Percentiles rank a stretch among this genome's conserved stretches.
Conservation (phyloP, 2,329 filamentous ascomycete genomes). For the Cladosporium phlei region DNA sequence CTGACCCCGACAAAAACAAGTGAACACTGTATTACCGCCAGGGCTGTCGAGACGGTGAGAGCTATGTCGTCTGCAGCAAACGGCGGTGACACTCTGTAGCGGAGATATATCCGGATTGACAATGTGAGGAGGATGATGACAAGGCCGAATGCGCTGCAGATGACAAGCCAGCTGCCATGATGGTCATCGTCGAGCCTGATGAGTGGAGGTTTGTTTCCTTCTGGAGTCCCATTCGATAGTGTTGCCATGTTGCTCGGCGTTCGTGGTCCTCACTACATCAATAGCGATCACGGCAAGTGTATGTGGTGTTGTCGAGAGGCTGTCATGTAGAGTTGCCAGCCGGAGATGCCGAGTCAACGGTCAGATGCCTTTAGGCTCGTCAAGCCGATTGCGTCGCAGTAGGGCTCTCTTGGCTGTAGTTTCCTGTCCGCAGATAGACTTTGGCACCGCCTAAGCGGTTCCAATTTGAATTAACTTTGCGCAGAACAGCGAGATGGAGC, state of each 20-base stretch:
- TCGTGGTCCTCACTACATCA: background rate
- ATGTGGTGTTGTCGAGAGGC: background rate
- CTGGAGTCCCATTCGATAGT: constrained; percentile 4
- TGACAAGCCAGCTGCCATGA: constrained; percentile 39
- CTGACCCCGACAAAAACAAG: constrained; percentile 36
- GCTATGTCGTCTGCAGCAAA: constrained; percentile 33
- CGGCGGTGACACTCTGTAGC: constrained; percentile 30
- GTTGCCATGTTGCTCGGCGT: constrained; percentile 9
- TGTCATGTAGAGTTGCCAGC: background rate
- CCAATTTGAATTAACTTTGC: too few relatives aligned
- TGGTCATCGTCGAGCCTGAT: constrained; percentile 22
- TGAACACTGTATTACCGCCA: constrained; percentile 35
- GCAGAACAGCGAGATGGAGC: too few relatives aligned
- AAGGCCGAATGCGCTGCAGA: constrained; percentile 37
- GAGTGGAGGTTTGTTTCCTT: constrained; percentile 16
- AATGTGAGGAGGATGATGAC: constrained; percentile 38
- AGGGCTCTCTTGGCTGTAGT: constrained; percentile 7
- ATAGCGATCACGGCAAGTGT: background rate
- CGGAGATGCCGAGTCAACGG: background rate
- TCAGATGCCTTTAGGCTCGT: background rate
- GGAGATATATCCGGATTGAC: constrained; percentile 38
- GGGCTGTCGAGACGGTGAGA: constrained; percentile 31
- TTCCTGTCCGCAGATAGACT: background rate
- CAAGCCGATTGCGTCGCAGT: background rate
- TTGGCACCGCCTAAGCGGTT: too few relatives aligned